Conservation (phyloP, 2,329 filamentous ascomycete species). For the Nemania bipapillata region DNA sequence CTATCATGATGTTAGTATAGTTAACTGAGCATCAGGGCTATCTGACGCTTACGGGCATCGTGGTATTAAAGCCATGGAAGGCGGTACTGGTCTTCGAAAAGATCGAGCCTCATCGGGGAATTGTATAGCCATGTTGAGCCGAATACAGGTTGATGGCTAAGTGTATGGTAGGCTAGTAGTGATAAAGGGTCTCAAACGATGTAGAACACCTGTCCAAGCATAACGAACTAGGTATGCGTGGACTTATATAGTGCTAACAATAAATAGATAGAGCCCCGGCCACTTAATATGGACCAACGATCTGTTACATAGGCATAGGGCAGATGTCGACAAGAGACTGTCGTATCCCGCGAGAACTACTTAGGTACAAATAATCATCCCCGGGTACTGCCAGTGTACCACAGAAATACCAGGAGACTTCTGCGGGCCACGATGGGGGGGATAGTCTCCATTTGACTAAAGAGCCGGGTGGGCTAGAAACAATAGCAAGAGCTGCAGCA, state of each 20-base stretch:
- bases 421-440: constrained; percentile 32
- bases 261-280: constrained; percentile 37
- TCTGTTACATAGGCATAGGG: constrained; percentile 43
- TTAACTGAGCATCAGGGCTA: background rate
- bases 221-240: constrained; percentile 20
- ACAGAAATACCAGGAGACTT: constrained; percentile 36
- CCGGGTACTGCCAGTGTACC: constrained; percentile 42
- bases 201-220: constrained; percentile 3
- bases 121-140: constrained; percentile 12
- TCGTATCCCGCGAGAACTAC: constrained; percentile 40
- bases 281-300: constrained; percentile 49
- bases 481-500: constrained; percentile 23
- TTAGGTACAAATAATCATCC: constrained; percentile 40
- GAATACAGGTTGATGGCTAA: background rate
- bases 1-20: background rate
- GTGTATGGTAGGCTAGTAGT: constrained; percentile 10
- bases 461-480: constrained; percentile 35
- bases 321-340: constrained; percentile 44
- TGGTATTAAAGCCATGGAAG: background rate
- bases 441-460: constrained; percentile 32
- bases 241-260: constrained; percentile 44
- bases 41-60: background rate
- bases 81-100: background rate
- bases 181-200: constrained; percentile 18
- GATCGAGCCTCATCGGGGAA: background rate